Base-by-base conservation (phyloP, 2,329 filamentous ascomycete genomes). In the Xylariaceae sp. region DNA sequence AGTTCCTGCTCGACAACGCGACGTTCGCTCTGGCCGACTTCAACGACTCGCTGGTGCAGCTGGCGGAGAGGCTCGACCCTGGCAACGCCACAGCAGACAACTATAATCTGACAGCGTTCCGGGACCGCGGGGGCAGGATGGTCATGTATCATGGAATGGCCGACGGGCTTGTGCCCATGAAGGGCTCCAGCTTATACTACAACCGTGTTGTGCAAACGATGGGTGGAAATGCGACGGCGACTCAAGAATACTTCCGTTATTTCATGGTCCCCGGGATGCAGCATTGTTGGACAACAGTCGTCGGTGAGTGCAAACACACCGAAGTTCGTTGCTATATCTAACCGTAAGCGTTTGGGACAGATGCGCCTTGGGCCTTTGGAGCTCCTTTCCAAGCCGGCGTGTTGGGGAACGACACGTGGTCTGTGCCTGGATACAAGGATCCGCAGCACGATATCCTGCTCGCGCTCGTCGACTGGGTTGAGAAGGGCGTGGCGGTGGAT, bases 261-360 rank as follows among this genome's bases (percentile, higher is more conserved):
- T 77, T 77, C 50, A 60, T 59, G 14, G 64, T 78, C n/a, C 71
- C 72, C 0, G 74, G 74, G 0, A 71, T 76, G 68, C 59, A 57
- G 9, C 73, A 77, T 52, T 77, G 73, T 48, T 40, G 46, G 14
- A 26, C 44, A 40, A 58, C 61, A 5, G 34, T 45, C 9, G 46
- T 46, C 4, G 44, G 42, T 45, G 33, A 21, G 41, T 40, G n/a
- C n/a, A n/a, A n/a, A n/a, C n/a, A n/a, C n/a, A n/a, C n/a, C n/a
- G n/a, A 24, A 24, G 7, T 24, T 24, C 11, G 21, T 24, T 24
- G 21, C 21, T 12, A 3, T 19, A 12, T 13, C 19, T 13, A 14
- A 4, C 13, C 9, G 9, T 14, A n/a, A n/a, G n/a, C n/a, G n/a
- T 16, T 17, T 31, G 13, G 16, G n/a, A 14, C 16, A 44, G 55